Base-by-base conservation (phyloP, 371 early-diverging fungal species). In the Rhizopus stolonifer region DNA sequence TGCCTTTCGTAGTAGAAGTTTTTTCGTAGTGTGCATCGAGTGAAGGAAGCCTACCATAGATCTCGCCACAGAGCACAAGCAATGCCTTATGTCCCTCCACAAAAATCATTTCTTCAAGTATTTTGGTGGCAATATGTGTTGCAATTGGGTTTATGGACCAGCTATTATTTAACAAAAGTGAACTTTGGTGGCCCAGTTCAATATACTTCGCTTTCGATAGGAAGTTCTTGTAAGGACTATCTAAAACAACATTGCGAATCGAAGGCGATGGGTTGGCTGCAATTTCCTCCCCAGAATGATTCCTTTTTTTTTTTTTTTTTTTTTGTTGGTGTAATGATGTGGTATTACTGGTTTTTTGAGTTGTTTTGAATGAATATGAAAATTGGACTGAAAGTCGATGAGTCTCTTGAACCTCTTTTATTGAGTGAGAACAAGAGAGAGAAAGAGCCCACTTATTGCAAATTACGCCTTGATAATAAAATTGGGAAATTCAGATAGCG, bases 101-200 rank as follows among this genome's bases (percentile, higher is more conserved):
- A 49, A 49, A 36, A 49, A 49, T 36, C 33, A 36, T 36, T 33
- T 49, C 49, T 49, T 49, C 49, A 33, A 49, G 38, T 36, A 49
- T 36, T 36, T 49, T 33, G 38, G 48, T 23, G 38, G 23, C 21
- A 36, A 49, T 36, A 22, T 49, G 33, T 36, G 38, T 23, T 49
- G 49, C 49, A 17, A 49, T 49, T 21, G 49, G 49, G 24, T 49
- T 49, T 49, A 34, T 36, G 10, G 49, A 19, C 17, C 49, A 49
- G 38, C 49, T 49, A 23, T 23, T 49, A 23, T 49, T 49, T 36
- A 49, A 36, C 34, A 7, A 49, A 49, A 49, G 21, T 38, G 38
- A 49, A 49, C 11, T n/a, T 36, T 49, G 38, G n/a, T 49, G 36
- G 38, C 24, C 38, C 38, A 49, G 38, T 23, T 49, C 49, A 49